Conservation (phyloP, 495 filamentous ascomycete species). For the Penicillium pulvis region DNA sequence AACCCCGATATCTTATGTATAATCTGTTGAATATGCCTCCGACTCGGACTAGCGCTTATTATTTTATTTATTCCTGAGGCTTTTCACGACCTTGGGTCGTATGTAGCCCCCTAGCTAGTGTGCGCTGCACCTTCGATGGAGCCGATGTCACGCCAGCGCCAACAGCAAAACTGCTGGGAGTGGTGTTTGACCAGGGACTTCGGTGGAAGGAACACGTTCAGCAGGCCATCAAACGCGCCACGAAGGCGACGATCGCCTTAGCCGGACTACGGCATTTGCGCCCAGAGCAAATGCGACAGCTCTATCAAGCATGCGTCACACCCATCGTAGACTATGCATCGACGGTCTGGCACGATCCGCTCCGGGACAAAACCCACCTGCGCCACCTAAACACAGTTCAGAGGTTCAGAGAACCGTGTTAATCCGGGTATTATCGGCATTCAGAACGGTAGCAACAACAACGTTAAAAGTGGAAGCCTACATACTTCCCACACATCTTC, state of each 20-base stretch:
- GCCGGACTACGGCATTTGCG: slow-evolving; percentile 22
- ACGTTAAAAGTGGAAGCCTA: slow-evolving; percentile 11
- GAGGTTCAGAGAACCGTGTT: slow-evolving; percentile 4
- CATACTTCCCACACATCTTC: slow-evolving; percentile 10
- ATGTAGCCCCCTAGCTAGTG: too few species aligned
- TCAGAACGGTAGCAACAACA: slow-evolving; percentile 6
- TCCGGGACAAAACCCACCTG: slow-evolving; percentile 11
- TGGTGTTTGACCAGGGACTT: slow-evolving; percentile 24
- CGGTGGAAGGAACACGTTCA: slow-evolving; percentile 28
- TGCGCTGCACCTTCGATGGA: slow-evolving; percentile 10
- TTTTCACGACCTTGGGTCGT: too few species aligned
- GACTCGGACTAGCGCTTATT: too few species aligned
- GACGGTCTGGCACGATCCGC: slow-evolving; percentile 13
- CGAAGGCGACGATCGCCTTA: slow-evolving; percentile 20
- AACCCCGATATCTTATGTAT: too few species aligned
- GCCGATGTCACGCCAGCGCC: slow-evolving; percentile 10
- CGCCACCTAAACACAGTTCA: slow-evolving; percentile 11
- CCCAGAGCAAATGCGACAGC: slow-evolving; percentile 27
- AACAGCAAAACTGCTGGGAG: slow-evolving; percentile 27
- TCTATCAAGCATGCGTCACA: slow-evolving; percentile 28
- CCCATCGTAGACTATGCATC: slow-evolving; percentile 11
- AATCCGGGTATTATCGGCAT: slow-evolving; percentile 11
- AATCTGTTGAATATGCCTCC: too few species aligned
- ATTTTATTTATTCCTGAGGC: too few species aligned
- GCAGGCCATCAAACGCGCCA: slow-evolving; percentile 25